Conservation (phyloP, 768 basidiomycete genomes). For the Suillus spraguei region DNA sequence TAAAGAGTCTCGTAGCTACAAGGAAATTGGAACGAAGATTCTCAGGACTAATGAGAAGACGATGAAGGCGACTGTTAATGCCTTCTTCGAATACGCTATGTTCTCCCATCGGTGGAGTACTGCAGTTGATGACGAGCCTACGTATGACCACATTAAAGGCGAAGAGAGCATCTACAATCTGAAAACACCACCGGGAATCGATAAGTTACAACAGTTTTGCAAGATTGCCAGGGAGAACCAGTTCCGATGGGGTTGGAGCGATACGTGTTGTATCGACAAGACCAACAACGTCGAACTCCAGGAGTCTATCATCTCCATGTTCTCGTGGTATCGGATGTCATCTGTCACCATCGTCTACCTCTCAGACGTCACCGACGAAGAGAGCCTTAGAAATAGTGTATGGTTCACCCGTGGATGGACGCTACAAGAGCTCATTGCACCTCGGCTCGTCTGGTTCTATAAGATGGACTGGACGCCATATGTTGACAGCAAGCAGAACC, state of each 20-base stretch:
- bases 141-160: slow-evolving; percentile 3
- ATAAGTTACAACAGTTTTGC: slow-evolving; percentile 29
- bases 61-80: neutral
- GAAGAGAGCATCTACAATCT: neutral
- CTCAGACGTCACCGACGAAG: slow-evolving; percentile 7
- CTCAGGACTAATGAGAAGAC: neutral
- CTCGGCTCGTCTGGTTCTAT: slow-evolving; percentile 7
- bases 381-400: slow-evolving; percentile 6
- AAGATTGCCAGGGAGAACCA: slow-evolving; percentile 21
- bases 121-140: slow-evolving; percentile 1
- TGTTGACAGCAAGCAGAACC: slow-evolving; percentile 15
- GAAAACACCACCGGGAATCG: neutral
- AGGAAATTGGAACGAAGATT: neutral
- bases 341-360: slow-evolving; percentile 24
- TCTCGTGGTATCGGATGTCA: slow-evolving; percentile 27
- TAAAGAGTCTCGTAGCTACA: neutral
- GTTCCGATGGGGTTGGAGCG: slow-evolving; percentile 21
- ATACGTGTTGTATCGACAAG: slow-evolving; percentile 29
- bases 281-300: slow-evolving; percentile 26
- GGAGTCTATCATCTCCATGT: slow-evolving; percentile 30
- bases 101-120: slow-evolving; percentile 12
- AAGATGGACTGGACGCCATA: slow-evolving; percentile 10
- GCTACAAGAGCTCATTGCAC: slow-evolving; percentile 10
- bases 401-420: slow-evolving; percentile 12
- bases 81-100: slow-evolving; percentile 13